phyloP scores from a whole-genome alignment of 371 early-diverging fungal species.

The Syncephalastrum contaminatum region DNA sequence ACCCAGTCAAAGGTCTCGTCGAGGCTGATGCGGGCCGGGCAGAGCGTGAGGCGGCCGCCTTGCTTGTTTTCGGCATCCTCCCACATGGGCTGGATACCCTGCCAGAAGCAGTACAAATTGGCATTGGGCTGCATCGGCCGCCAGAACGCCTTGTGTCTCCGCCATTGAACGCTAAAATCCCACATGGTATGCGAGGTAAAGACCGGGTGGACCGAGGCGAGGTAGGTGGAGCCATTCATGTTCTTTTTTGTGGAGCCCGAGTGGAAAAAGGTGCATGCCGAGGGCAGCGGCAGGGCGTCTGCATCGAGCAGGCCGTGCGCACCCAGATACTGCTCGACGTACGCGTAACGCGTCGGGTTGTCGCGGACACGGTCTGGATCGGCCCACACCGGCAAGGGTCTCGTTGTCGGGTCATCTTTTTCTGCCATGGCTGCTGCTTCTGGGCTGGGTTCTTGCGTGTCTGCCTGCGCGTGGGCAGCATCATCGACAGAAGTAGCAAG shows the following conservation, averaged over 20 bases:
- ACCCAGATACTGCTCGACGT: slow-evolving; percentile 22
- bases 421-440: slow-evolving; percentile 5
- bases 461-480: not conserved
- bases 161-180: slow-evolving; percentile 57
- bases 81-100: slow-evolving; percentile 62
- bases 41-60: slow-evolving; percentile 52
- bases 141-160: slow-evolving; percentile 36
- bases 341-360: slow-evolving; percentile 32
- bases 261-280: slow-evolving; percentile 43
- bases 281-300: slow-evolving; percentile 21
- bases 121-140: slow-evolving; percentile 47
- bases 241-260: slow-evolving; percentile 24
- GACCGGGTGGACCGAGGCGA: slow-evolving; percentile 43
- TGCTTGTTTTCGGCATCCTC: slow-evolving; percentile 54
- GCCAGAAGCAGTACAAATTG: slow-evolving; percentile 55
- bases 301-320: slow-evolving; percentile 14
- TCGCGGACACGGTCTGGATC: slow-evolving; percentile 33
- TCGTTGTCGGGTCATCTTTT: slow-evolving; percentile 12
- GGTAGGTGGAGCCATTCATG: slow-evolving; percentile 30
- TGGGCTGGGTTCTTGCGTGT: not conserved
- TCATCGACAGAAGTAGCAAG: not conserved
- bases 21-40: slow-evolving; percentile 29
- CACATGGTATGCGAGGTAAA: slow-evolving; percentile 54
- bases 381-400: slow-evolving; percentile 33
- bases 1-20: slow-evolving; percentile 55